Conservation (phyloP, 2,329 filamentous ascomycete species). For the Fusarium mexicanum region DNA sequence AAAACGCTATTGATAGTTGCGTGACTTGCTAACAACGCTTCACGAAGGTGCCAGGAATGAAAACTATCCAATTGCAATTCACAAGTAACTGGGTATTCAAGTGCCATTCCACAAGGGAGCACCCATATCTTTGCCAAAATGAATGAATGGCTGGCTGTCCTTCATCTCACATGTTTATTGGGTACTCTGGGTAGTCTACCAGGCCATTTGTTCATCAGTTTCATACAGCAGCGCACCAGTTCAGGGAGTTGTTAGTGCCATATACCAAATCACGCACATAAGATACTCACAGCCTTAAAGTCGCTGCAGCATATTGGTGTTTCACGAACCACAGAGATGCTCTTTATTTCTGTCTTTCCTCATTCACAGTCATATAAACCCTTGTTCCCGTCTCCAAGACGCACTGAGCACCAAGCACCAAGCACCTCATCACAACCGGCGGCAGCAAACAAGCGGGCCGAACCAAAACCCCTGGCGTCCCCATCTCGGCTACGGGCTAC, state of each 20-base stretch:
- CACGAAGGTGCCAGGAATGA: not conserved
- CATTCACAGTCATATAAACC: not conserved
- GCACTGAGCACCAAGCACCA: conserved; percentile 24
- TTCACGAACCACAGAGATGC: not conserved
- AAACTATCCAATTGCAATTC: conserved; percentile 5
- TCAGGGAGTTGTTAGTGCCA: not conserved
- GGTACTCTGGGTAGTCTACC: not conserved
- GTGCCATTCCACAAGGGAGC: conserved; percentile 13
- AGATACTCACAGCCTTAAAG: not conserved
- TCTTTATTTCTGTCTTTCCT: not conserved
- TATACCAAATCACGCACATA: not conserved
- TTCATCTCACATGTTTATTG: not conserved
- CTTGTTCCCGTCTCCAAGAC: conserved; percentile 10
- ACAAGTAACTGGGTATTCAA: conserved; percentile 19
- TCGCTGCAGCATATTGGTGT: not conserved
- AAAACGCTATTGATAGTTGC: not conserved
- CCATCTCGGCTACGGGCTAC: conserved; percentile 17
- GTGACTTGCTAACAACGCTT: conserved; percentile 1
- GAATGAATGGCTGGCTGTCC: not conserved
- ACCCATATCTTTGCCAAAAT: not conserved
- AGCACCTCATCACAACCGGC: conserved; percentile 14
- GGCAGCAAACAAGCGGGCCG: conserved; percentile 13
- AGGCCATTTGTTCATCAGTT: not conserved
- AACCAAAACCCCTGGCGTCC: conserved; percentile 22
- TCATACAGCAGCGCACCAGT: not conserved